phyloP scores from a whole-genome alignment of 202 grass and related monocot genomes.

The Schoenoplectus triqueter region DNA sequence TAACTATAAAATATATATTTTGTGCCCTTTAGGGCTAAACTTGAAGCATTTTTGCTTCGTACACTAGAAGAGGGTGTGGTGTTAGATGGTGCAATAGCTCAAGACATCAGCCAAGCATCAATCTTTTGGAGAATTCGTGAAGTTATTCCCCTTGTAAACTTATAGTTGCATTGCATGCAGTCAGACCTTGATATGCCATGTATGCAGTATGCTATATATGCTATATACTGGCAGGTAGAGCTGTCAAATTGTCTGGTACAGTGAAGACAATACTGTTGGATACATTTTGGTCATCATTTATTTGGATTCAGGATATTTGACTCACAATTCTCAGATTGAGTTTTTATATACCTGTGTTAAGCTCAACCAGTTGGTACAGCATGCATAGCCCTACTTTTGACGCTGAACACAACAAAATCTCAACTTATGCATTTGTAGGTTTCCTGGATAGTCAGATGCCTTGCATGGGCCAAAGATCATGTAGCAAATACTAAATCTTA shows the following conservation, averaged over 20 bases:
- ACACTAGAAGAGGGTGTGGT: slow-evolving; percentile 88
- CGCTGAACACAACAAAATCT: not conserved
- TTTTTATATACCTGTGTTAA: slow-evolving; percentile 4
- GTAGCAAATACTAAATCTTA: slow-evolving; percentile 11
- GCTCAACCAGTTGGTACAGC: not conserved
- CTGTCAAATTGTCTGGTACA: not conserved
- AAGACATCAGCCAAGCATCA: slow-evolving; percentile 94
- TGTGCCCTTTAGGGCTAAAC: slow-evolving; percentile 73
- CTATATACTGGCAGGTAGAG: not conserved
- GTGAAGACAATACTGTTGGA: not conserved
- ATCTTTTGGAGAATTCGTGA: slow-evolving; percentile 94
- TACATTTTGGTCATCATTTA: not conserved
- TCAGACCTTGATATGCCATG: slow-evolving; percentile 15
- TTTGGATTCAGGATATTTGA: slow-evolving; percentile 15
- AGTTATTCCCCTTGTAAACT: slow-evolving; percentile 50
- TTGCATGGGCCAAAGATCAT: not conserved
- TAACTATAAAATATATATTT: slow-evolving; percentile 11
- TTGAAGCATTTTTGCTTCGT: slow-evolving; percentile 87
- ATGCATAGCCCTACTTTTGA: not conserved
- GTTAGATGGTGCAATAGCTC: slow-evolving; percentile 81
- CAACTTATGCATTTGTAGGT: not conserved
- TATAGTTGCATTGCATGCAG: slow-evolving; percentile 27
- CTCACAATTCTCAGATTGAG: not conserved
- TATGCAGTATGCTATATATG: not conserved
- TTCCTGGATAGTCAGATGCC: not conserved